Conservation (phyloP, 2,329 filamentous ascomycete genomes). For the Alternaria burnsii region DNA sequence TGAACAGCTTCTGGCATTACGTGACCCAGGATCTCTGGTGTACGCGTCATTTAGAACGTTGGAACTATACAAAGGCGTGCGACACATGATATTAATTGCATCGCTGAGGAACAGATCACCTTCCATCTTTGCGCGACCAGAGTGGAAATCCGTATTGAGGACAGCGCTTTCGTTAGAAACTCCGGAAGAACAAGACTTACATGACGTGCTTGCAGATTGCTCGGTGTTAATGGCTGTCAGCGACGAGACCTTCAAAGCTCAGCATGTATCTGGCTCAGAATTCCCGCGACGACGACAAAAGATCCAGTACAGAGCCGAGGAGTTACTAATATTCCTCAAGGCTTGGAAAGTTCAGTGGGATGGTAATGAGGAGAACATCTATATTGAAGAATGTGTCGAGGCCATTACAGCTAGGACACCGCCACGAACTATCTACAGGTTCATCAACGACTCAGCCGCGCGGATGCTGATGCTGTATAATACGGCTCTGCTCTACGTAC, state of each 20-base stretch:
- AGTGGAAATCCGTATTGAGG: conserved; percentile 37
- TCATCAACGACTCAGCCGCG: conserved; percentile 13
- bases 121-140: conserved; percentile 36
- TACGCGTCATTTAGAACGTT: conserved; percentile 21
- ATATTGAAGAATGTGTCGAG: neutral
- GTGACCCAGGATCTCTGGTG: conserved; percentile 19
- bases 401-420: neutral
- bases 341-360: conserved; percentile 24
- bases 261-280: neutral
- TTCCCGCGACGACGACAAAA: neutral
- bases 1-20: conserved; percentile 37
- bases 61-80: conserved; percentile 32
- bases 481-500: conserved; percentile 37
- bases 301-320: neutral
- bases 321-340: conserved; percentile 5
- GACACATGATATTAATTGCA: conserved; percentile 36
- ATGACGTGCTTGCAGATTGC: conserved; percentile 41
- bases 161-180: conserved; percentile 21
- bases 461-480: conserved; percentile 42
- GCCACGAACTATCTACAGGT: conserved; percentile 8
- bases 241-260: conserved; percentile 14
- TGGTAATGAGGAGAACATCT: conserved; percentile 8
- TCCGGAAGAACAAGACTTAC: conserved; percentile 35
- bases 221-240: conserved; percentile 31
- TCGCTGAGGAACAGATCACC: conserved; percentile 26